Percentiles rank a stretch among this genome's conserved stretches.
Evolutionary conservation across 768 basidiomycete genomes (phyloP).

Genomic region (Kwoniella mangroviensis): DNA sequence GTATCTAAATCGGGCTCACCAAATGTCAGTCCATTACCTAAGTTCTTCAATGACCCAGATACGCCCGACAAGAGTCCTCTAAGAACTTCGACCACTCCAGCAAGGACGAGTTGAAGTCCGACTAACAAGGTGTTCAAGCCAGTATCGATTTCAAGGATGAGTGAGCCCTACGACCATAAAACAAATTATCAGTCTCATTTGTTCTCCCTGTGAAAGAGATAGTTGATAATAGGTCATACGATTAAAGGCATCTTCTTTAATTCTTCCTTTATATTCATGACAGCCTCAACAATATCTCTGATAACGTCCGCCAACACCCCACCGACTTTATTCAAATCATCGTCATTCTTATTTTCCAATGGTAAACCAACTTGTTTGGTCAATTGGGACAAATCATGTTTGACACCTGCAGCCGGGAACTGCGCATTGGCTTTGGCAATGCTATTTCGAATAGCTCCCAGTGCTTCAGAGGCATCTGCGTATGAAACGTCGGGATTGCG

Average conservation of each 20-base stretch:
- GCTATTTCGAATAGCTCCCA: conserved; percentile 9
- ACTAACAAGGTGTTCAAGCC: conserved; percentile 31
- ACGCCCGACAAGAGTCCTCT: conserved; percentile 27
- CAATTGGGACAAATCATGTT: conserved; percentile 16
- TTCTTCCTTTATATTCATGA: conserved; percentile 21
- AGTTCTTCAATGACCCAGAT: conserved; percentile 18
- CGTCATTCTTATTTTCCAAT: conserved; percentile 1
- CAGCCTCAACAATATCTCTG: conserved; percentile 24
- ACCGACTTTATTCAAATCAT: conserved; percentile 25
- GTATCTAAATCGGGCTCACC: conserved; percentile 16
- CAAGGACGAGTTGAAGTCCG: conserved; percentile 29
- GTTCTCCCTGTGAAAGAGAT: not conserved
- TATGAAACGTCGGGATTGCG: conserved; percentile 14
- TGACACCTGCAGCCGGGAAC: conserved; percentile 13
- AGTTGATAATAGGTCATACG: conserved; percentile 2
- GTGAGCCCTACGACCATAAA: conserved; percentile 20
- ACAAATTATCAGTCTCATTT: not conserved
- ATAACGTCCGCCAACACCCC: conserved; percentile 25
- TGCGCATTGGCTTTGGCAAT: conserved; percentile 11
- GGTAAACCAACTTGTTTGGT: conserved; percentile 15
- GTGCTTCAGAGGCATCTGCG: conserved; percentile 1
- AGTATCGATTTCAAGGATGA: conserved; percentile 26
- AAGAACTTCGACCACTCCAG: conserved; percentile 21
- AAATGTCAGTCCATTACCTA: conserved; percentile 27
- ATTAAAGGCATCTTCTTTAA: conserved; percentile 29